Base-by-base conservation (phyloP, 1,139 yeast genomes). In the Taiozyma onychis region DNA sequence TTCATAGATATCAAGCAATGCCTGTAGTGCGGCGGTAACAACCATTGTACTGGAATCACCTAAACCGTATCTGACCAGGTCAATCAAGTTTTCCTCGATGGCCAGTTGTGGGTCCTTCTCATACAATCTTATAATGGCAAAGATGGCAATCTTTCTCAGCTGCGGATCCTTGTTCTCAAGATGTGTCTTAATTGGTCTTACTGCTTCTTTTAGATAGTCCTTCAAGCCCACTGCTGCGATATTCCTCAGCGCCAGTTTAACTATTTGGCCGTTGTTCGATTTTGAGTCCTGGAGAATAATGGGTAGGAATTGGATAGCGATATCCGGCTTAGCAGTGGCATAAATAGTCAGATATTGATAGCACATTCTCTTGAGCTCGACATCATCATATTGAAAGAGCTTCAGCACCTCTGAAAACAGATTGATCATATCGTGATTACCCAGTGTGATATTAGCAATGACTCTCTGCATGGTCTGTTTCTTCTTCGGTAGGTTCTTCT, bases 391-490 rank as follows among this genome's bases (percentile, higher is more conserved):
- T 48, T 75, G 71, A 74, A 88, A 76, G 50, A 87, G 73, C 35
- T 72, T 72, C 9, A 87, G 65, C 13, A 91, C 77, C 45, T 87
- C 95, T 1, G 85, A 83, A 64, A 85, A 78, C 53, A 91, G 64
- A 39, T 72, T 63, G 11, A 81, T 75, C 80, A 90, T 78, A 62
- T 91, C 97, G 56, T 77, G 76, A 64, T 89, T 89, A 51, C 90
- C 90, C 69, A 90, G 75, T 6, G 95, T 85, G 68, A 89, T 77
- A 65, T 90, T 91, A 44, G 96, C 95, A 8, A 90, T 76, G 32
- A 89, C 77, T 63, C 87, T 87, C 66, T 84, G 85, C 57, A 93
- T 71, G 0, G 89, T 83, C 24, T 77, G 69, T 63, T 81, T 83
- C 61, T 83, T 73, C 52, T 75, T 65, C 69, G 73, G 54, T 6